Evolutionary conservation across 345 rosid genomes (phyloP).

Genomic region (Pseudoturritis turrita): DNA sequence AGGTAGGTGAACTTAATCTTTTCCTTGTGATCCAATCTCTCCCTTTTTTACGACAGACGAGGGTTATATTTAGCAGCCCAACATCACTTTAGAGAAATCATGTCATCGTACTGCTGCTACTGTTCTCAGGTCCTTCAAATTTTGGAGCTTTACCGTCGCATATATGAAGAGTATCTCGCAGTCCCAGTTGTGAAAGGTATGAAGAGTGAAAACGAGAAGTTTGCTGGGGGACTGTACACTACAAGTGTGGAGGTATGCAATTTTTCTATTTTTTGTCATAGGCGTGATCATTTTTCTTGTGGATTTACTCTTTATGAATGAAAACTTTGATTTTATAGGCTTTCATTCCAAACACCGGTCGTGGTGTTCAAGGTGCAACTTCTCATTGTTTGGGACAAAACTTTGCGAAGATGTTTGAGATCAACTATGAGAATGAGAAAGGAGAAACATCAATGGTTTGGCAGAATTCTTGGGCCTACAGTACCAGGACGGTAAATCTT

Average conservation of each 20-base stretch:
- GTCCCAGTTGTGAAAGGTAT: slow-evolving; percentile 87
- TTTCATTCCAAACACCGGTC: slow-evolving; percentile 94
- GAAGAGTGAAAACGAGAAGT: slow-evolving; percentile 97
- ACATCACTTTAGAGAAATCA: neutral
- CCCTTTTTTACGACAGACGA: neutral
- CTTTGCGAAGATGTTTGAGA: slow-evolving; percentile 96
- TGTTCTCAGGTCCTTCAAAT: slow-evolving; percentile 41
- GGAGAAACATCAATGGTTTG: slow-evolving; percentile 89
- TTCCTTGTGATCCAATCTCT: slow-evolving; percentile 2
- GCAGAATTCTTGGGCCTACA: slow-evolving; percentile 99
- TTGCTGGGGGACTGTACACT: slow-evolving; percentile 97
- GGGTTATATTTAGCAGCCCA: neutral
- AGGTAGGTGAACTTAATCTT: slow-evolving; percentile 45
- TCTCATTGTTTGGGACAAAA: slow-evolving; percentile 97
- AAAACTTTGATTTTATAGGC: slow-evolving; percentile 43
- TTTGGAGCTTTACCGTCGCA: slow-evolving; percentile 80
- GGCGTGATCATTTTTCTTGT: neutral
- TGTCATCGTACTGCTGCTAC: neutral
- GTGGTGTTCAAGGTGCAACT: slow-evolving; percentile 98
- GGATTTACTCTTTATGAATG: neutral
- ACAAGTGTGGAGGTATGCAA: slow-evolving; percentile 78
- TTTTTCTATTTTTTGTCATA: neutral
- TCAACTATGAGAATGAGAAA: slow-evolving; percentile 81
- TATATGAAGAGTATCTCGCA: slow-evolving; percentile 90
- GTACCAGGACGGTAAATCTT: slow-evolving; percentile 57